These are phyloP conservation scores for Vaccinium macrocarpon DNA, from an alignment of 148 eudicot genomes.

Conservation along the genomic window DNA sequence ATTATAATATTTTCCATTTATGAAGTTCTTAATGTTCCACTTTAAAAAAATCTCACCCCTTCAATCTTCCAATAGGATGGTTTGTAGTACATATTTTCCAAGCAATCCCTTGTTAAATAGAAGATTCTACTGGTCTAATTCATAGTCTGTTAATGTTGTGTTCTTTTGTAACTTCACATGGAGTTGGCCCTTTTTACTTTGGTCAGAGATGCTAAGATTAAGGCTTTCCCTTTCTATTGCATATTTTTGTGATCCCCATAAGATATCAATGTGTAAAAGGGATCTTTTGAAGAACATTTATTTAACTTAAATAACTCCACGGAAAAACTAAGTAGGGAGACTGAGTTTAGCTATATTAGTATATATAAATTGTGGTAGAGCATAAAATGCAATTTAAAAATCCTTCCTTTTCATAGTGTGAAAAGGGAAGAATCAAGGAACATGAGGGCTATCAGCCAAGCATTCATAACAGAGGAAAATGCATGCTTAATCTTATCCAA, in stretches of 20 bases:
- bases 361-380: no score
- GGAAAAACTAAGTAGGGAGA: neutral
- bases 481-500: neutral
- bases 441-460: neutral
- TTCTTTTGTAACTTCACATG: neutral
- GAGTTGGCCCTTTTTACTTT: neutral
- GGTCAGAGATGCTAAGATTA: neutral
- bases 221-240: neutral
- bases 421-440: neutral
- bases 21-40: no score
- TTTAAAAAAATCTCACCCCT: no score
- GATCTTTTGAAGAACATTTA: neutral
- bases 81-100: no score
- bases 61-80: no score
- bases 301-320: neutral
- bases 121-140: no score
- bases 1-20: no score
- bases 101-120: no score
- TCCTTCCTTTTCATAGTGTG: neutral
- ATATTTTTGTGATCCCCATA: no score
- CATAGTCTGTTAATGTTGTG: no score
- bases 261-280: neutral
- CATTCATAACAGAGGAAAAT: neutral
- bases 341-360: neutral
- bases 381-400: no score